Base-by-base conservation (phyloP, 192 early-diverging fungal species). In the Phycomyces blakesleeanus region DNA sequence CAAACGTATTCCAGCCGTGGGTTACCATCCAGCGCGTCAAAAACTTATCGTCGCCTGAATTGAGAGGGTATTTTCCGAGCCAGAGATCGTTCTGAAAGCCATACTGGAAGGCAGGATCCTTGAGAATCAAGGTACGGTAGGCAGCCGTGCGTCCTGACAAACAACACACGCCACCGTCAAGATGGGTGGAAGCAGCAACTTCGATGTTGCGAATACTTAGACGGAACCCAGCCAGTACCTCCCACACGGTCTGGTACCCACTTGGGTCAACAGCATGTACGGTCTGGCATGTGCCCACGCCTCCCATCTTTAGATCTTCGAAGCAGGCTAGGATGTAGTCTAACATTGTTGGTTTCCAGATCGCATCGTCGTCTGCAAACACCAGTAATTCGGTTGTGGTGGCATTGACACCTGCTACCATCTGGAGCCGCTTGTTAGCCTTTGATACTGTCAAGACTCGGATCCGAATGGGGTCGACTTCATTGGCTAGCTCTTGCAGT, bases 21-120 rank as follows among this genome's bases (percentile, higher is more conserved):
- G 82, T 78, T 55, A 84, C 80, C 66, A 85, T 71, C 83, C 83
- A 85, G 24, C 83, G 76, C 1, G 83, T 85, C 40, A 85, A 62
- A 60, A 85, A 85, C 55, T 85, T 85, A 64, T 85, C 83, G 60
- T 85, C 83, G 20, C 83, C 83, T 5, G 78, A 81, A 59, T 85
- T 82, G 26, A 84, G 72, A 51, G 81, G 80, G 55, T 83, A 85
- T 60, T 81, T 85, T 3, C 69, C 69, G 0, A 65, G 40, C 83
- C 83, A 85, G 38, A 75, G 76, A 51, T 85, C 83, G 65, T 85
- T 76, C 10, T 79, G 83, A 59, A 85, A 85, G 5, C 60, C 61
- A 52, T 78, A 77, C 57, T 85, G 83, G 57, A 85, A 85, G 5
- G 76, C 78, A 47, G 82, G 83, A 57, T 84, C 82, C 51, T 78